Conservation (phyloP, 2,329 filamentous ascomycete genomes). For the Trichophyton verrucosum region DNA sequence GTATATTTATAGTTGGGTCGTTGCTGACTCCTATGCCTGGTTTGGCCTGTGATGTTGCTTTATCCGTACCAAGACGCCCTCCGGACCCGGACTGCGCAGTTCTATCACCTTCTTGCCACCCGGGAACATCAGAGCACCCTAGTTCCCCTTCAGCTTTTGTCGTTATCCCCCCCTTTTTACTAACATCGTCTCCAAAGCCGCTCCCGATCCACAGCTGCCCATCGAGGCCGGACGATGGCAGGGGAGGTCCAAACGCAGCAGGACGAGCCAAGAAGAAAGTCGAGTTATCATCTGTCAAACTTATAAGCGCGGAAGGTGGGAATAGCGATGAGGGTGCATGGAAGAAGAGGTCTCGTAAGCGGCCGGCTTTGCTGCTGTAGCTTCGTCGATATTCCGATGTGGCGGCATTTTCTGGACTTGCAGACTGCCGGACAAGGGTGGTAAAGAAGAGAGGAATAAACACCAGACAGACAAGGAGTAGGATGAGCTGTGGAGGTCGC, state of each 20-base stretch:
- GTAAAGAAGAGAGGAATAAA: slow-evolving; percentile 38
- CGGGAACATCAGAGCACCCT: slow-evolving; percentile 87
- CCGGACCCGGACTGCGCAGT: not conserved
- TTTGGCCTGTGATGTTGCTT: slow-evolving; percentile 4
- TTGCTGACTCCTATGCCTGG: not conserved
- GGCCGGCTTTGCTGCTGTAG: slow-evolving; percentile 19
- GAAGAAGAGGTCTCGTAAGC: slow-evolving; percentile 52
- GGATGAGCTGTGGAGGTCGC: slow-evolving; percentile 36
- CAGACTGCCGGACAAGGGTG: slow-evolving; percentile 34
- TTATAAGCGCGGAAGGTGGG: slow-evolving; percentile 89
- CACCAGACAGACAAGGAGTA: slow-evolving; percentile 37
- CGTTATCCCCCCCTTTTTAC: slow-evolving; percentile 44
- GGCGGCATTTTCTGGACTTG: slow-evolving; percentile 26
- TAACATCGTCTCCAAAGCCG: slow-evolving; percentile 70
- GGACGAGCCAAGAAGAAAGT: slow-evolving; percentile 91
- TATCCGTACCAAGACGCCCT: not conserved
- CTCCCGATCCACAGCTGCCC: slow-evolving; percentile 89
- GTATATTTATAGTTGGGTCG: not conserved
- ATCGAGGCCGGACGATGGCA: slow-evolving; percentile 66
- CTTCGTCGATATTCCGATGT: slow-evolving; percentile 27
- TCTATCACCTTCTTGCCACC: slow-evolving; percentile 51
- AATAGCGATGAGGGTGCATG: slow-evolving; percentile 75
- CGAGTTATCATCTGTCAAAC: slow-evolving; percentile 92
- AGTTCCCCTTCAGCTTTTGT: slow-evolving; percentile 63
- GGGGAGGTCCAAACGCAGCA: slow-evolving; percentile 75